These are phyloP conservation scores for Echeveria elegans DNA, from an alignment of 164 flowering plant genomes.

Conservation along the genomic window DNA sequence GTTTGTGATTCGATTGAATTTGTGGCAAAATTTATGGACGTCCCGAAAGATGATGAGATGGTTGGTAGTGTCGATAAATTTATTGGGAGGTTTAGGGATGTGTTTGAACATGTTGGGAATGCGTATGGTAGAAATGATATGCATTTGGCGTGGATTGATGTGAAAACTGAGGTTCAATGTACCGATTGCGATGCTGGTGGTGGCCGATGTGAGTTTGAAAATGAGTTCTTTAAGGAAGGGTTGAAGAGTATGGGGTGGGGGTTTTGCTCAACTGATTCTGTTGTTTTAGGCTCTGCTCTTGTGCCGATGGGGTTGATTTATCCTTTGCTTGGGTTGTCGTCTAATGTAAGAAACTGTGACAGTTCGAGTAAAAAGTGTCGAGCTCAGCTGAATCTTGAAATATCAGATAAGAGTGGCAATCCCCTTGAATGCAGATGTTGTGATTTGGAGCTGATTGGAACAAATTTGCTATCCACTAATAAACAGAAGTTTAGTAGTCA, in stretches of 20 bases:
- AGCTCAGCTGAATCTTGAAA: conserved; percentile 56
- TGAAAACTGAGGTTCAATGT: conserved; percentile 21
- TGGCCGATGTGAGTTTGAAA: conserved; percentile 1
- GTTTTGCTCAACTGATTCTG: conserved; percentile 48
- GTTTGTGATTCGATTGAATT: conserved; percentile 20
- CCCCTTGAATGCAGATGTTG: conserved; percentile 67
- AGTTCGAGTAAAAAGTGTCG: conserved; percentile 10
- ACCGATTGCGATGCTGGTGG: conserved; percentile 8
- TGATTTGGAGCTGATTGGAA: conserved; percentile 49
- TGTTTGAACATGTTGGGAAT: conserved; percentile 40
- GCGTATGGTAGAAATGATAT: conserved; percentile 50
- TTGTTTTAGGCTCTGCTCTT: conserved; percentile 64
- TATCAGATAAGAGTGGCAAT: conserved; percentile 51
- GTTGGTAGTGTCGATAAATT: conserved; percentile 14
- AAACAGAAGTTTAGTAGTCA: neutral
- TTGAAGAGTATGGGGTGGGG: conserved; percentile 77
- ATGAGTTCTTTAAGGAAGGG: conserved; percentile 25
- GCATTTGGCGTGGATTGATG: conserved; percentile 70
- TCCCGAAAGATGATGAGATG: conserved; percentile 20
- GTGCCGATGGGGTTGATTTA: conserved; percentile 85
- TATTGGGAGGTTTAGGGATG: conserved; percentile 20
- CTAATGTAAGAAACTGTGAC: conserved; percentile 10
- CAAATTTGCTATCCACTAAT: conserved; percentile 16
- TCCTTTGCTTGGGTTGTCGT: conserved; percentile 50
- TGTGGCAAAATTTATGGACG: conserved; percentile 27